Evolutionary conservation across 805 yeast genomes (phyloP).

Genomic region (Saccharomycopsis malanga): DNA sequence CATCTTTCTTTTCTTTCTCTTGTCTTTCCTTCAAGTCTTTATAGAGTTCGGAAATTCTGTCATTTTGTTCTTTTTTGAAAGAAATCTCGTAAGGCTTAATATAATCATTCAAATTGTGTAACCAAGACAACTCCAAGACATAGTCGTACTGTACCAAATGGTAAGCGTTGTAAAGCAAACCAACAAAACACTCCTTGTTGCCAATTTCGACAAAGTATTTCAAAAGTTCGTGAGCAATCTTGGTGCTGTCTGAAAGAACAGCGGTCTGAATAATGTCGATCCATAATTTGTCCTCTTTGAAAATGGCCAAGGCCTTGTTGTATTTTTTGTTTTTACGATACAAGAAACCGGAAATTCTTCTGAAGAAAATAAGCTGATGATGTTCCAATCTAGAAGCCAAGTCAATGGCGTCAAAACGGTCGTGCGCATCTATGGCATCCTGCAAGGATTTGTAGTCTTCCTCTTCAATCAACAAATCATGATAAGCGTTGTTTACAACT

Average conservation of each 20-base stretch:
- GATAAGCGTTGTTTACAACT: conserved; percentile 91
- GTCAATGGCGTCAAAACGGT: conserved; percentile 86
- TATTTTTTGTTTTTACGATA: conserved; percentile 93
- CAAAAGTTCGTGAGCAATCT: conserved; percentile 82
- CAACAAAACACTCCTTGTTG: conserved; percentile 91
- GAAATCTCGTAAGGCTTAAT: conserved; percentile 90
- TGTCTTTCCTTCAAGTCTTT: conserved; percentile 66
- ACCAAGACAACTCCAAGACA: conserved; percentile 87
- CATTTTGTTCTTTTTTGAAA: conserved; percentile 70
- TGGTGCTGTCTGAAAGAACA: conserved; percentile 65
- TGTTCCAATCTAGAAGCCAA: conserved; percentile 89
- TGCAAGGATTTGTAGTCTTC: conserved; percentile 89
- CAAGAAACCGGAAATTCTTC: conserved; percentile 91
- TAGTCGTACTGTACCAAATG: conserved; percentile 72
- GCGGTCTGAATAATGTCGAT: conserved; percentile 91
- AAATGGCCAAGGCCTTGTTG: conserved; percentile 78
- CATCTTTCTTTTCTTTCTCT: conserved; percentile 47
- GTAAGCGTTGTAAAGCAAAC: conserved; percentile 80
- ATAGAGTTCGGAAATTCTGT: conserved; percentile 55
- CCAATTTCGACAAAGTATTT: conserved; percentile 94
- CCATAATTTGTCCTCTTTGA: conserved; percentile 92
- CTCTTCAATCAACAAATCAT: conserved; percentile 91
- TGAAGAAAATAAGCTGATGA: conserved; percentile 84
- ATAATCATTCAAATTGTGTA: conserved; percentile 74
- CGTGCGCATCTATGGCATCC: conserved; percentile 80